Evolutionary conservation across 306 rosid genomes (phyloP).

Genomic region (Sechiopsis laciniata): DNA sequence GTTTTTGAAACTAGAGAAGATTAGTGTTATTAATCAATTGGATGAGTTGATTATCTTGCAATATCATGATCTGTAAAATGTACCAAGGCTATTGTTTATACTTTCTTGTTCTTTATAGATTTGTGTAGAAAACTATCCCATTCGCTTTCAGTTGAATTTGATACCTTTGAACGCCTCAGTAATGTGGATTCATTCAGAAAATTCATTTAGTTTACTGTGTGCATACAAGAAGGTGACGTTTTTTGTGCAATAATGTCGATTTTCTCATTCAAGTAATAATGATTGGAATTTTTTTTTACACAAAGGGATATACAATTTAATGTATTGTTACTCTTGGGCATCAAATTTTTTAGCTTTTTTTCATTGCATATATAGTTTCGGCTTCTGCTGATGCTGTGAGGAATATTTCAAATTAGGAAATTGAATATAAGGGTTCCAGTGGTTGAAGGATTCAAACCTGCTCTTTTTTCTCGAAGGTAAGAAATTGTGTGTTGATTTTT

Average conservation of each 20-base stretch:
- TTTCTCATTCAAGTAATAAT: no score
- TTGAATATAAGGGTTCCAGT: neutral
- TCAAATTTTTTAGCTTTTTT: neutral
- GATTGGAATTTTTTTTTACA: neutral
- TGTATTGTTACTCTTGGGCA: neutral
- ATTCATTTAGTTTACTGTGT: no score
- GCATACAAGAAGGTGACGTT: no score
- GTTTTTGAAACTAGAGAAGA: no score
- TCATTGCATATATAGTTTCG: neutral
- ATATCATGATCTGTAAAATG: neutral
- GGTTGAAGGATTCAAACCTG: no score
- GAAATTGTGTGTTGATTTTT: no score
- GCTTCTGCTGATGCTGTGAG: neutral
- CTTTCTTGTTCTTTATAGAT: neutral
- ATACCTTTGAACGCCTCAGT: neutral
- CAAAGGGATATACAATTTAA: neutral
- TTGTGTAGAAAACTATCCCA: neutral
- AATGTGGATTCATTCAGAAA: neutral
- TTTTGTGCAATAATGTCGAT: no score
- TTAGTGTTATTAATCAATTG: neutral
- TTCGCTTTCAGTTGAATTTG: slow-evolving; percentile 6
- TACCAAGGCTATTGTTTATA: neutral
- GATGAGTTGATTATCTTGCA: neutral
- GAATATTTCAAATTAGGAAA: neutral
- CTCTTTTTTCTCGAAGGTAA: no score